Percentiles rank a stretch among this genome's conserved stretches.
Evolutionary conservation across 306 rosid genomes (phyloP).

Genomic region (Mimosa pudica): DNA sequence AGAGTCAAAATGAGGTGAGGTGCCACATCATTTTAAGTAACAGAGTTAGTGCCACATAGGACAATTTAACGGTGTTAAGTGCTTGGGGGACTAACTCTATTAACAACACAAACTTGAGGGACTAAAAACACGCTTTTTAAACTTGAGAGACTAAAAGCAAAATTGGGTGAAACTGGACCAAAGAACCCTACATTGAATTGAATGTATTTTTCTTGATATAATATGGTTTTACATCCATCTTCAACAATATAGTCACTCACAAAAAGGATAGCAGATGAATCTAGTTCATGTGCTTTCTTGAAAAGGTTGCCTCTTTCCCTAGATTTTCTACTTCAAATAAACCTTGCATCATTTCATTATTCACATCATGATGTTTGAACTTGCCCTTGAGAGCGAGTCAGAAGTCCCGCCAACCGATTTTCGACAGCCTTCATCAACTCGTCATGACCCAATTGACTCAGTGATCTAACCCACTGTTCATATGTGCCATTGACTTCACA

Average conservation of each 20-base stretch:
- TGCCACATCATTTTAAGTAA: too few species aligned
- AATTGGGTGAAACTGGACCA: too few species aligned
- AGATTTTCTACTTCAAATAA: constrained; percentile 75
- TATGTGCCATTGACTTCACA: constrained; percentile 80
- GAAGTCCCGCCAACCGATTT: constrained; percentile 63
- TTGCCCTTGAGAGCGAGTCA: constrained; percentile 78
- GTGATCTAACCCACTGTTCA: constrained; percentile 71
- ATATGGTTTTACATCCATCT: constrained; percentile 72
- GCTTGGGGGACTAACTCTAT: too few species aligned
- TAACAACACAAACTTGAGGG: too few species aligned
- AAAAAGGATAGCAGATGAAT: constrained; percentile 65
- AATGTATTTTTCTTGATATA: constrained; percentile 78
- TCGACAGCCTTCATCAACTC: constrained; percentile 75
- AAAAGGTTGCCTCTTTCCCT: constrained; percentile 80
- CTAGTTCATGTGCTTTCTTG: constrained; percentile 70
- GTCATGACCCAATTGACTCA: constrained; percentile 56
- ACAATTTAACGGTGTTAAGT: too few species aligned
- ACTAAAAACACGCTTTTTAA: too few species aligned
- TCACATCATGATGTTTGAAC: constrained; percentile 86
- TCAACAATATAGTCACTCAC: constrained; percentile 86
- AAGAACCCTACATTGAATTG: too few species aligned
- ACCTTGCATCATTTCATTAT: constrained; percentile 93
- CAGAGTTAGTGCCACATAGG: too few species aligned
- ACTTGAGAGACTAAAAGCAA: too few species aligned
- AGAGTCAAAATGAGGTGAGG: too few species aligned